Percentiles rank a stretch among this genome's conserved stretches.
phyloP scores from a whole-genome alignment of 148 eudicot genomes.

The Tetragonia tetragonoides region DNA sequence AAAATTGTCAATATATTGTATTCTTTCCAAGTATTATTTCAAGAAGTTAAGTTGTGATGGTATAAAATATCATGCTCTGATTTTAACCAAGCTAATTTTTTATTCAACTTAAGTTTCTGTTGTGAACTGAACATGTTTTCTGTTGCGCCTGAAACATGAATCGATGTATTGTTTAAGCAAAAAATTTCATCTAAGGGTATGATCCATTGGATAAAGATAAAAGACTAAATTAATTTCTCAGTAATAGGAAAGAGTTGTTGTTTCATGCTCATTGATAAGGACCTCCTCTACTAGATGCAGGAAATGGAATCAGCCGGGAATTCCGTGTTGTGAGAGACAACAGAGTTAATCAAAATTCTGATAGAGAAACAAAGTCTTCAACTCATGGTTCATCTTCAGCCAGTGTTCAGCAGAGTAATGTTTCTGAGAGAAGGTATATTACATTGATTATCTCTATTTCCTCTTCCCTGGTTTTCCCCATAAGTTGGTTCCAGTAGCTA shows the following conservation, averaged over 20 bases:
- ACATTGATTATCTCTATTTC: background rate
- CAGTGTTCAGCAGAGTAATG: slow-evolving; percentile 32
- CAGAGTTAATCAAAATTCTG: slow-evolving; percentile 52
- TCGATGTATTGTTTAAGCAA: background rate
- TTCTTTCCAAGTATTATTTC: no score
- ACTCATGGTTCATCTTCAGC: slow-evolving; percentile 34
- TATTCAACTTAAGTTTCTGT: background rate
- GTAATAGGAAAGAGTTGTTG: background rate
- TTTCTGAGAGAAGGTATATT: slow-evolving; percentile 53
- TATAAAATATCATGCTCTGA: background rate
- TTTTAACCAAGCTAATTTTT: background rate
- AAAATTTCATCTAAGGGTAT: background rate
- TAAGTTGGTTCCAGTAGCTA: background rate
- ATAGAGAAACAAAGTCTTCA: slow-evolving; percentile 43
- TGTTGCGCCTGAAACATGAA: background rate
- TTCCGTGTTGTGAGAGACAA: slow-evolving; percentile 94
- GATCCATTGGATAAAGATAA: background rate
- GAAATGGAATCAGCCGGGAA: slow-evolving; percentile 41
- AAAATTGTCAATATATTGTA: background rate
- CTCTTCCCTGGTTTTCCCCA: background rate
- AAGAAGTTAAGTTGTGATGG: background rate
- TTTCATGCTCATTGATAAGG: background rate
- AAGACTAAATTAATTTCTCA: background rate
- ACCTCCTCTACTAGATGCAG: slow-evolving; percentile 32
- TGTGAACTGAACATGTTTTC: background rate